A percentile compares a stretch with the other conserved stretches of the same genome.
Evolutionary conservation across 2,329 filamentous ascomycete species (phyloP).

Genomic region (Myriosclerotinia duriaeana): DNA sequence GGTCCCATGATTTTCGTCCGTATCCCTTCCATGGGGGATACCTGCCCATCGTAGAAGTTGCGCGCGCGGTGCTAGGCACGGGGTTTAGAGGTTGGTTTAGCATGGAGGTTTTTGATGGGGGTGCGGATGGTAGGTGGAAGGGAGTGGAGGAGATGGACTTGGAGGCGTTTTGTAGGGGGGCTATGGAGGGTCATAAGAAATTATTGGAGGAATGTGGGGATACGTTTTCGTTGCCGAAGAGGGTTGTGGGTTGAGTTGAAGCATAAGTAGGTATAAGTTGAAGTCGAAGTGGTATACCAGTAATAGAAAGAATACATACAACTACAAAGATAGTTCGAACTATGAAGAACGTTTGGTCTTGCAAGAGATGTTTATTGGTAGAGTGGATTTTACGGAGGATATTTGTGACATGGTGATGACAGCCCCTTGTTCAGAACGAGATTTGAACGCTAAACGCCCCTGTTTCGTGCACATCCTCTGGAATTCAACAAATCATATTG

Average conservation of each 20-base stretch:
- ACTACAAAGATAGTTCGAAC: too few relatives aligned
- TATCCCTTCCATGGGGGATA: constrained; percentile 70
- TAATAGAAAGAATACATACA: background rate
- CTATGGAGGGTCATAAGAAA: constrained; percentile 44
- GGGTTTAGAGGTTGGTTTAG: constrained; percentile 65
- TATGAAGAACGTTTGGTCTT: too few relatives aligned
- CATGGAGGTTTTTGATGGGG: constrained; percentile 68
- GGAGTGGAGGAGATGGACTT: constrained; percentile 48
- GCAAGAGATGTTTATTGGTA: too few relatives aligned
- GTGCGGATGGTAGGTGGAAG: constrained; percentile 48
- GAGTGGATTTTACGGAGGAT: too few relatives aligned
- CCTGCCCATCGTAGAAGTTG: constrained; percentile 62
- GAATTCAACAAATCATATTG: too few relatives aligned
- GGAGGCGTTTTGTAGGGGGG: constrained; percentile 50
- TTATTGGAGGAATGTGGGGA: constrained; percentile 35
- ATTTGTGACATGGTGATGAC: too few relatives aligned
- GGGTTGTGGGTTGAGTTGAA: background rate
- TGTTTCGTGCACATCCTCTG: too few relatives aligned
- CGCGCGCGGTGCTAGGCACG: constrained; percentile 64
- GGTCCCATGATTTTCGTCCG: constrained; percentile 71
- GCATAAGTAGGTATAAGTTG: background rate
- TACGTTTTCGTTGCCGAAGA: background rate
- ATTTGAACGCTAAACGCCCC: too few relatives aligned
- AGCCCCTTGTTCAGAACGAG: too few relatives aligned
- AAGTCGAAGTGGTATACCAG: background rate